phyloP scores from a whole-genome alignment of 805 yeast species.

The Zygosaccharomyces bisporus region DNA sequence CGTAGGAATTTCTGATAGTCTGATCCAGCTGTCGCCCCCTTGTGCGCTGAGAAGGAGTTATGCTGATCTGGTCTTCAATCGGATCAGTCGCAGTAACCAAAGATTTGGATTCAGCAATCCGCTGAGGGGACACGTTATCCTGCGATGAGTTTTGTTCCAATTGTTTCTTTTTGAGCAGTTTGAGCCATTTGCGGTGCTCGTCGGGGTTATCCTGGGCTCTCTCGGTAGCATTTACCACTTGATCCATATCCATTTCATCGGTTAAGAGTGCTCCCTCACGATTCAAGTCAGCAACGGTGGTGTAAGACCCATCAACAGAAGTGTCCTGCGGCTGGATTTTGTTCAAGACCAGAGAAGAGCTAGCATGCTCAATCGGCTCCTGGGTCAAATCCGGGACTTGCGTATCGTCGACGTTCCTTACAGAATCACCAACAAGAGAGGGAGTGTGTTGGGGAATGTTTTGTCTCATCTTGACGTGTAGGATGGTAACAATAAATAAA shows the following conservation, averaged over 20 bases:
- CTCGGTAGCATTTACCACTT: slow-evolving; percentile 26
- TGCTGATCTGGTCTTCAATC: slow-evolving; percentile 20
- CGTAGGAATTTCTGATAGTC: slow-evolving; percentile 31
- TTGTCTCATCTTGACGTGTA: slow-evolving; percentile 1
- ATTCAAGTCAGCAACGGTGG: slow-evolving; percentile 34
- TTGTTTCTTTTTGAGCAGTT: slow-evolving; percentile 17
- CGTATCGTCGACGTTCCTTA: slow-evolving; percentile 29
- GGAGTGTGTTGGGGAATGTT: slow-evolving; percentile 18
- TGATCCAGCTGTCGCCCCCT: slow-evolving; percentile 9
- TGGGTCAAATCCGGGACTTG: slow-evolving; percentile 23
- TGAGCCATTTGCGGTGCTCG: slow-evolving; percentile 16
- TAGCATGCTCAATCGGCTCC: slow-evolving; percentile 10
- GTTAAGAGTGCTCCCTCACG: slow-evolving; percentile 37
- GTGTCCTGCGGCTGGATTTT: slow-evolving; percentile 17
- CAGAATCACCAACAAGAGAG: slow-evolving; percentile 30
- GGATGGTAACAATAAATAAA: background rate
- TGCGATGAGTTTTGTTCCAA: slow-evolving; percentile 10
- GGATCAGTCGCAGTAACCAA: slow-evolving; percentile 31
- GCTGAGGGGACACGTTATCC: slow-evolving; percentile 14
- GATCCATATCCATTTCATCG: slow-evolving; percentile 34
- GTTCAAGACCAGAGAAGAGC: slow-evolving; percentile 13
- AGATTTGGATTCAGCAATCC: slow-evolving; percentile 18
- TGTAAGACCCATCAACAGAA: slow-evolving; percentile 20
- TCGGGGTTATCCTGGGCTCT: slow-evolving; percentile 18
- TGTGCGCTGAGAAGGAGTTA: slow-evolving; percentile 10